phyloP scores from a whole-genome alignment of 2,329 filamentous ascomycete species.

The Macrophomina tecta region DNA sequence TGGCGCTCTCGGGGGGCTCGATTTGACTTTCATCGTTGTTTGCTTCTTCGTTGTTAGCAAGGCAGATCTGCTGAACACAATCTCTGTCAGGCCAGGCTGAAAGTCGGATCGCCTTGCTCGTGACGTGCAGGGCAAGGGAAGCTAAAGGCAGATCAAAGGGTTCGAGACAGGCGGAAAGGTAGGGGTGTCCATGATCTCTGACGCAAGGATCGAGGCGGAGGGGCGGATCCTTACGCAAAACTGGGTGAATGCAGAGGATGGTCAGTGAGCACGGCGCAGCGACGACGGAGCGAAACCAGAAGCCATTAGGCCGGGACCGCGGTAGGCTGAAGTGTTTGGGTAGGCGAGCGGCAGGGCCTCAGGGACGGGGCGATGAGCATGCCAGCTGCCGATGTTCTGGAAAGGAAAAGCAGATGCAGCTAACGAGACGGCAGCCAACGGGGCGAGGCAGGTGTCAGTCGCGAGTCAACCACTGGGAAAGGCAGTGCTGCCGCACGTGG shows the following conservation, averaged over 20 bases:
- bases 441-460: background rate
- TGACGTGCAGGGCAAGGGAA: background rate
- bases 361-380: background rate
- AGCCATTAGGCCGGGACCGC: background rate
- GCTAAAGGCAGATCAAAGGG: constrained; percentile 7
- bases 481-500: background rate
- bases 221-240: background rate
- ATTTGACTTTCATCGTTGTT: background rate
- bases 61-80: background rate
- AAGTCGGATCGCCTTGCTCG: background rate
- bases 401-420: constrained; percentile 4
- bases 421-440: background rate
- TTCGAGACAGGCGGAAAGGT: background rate
- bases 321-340: background rate
- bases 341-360: background rate
- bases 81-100: background rate
- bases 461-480: background rate
- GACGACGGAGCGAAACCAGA: background rate
- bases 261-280: background rate
- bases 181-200: background rate
- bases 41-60: background rate
- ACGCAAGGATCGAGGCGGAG: background rate
- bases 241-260: background rate
- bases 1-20: background rate
- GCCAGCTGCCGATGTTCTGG: background rate